Evolutionary conservation across 176 grass and related monocot genomes (phyloP), one percentile per base, ranked within the genome.

Genomic region (Carex littledalei): DNA sequence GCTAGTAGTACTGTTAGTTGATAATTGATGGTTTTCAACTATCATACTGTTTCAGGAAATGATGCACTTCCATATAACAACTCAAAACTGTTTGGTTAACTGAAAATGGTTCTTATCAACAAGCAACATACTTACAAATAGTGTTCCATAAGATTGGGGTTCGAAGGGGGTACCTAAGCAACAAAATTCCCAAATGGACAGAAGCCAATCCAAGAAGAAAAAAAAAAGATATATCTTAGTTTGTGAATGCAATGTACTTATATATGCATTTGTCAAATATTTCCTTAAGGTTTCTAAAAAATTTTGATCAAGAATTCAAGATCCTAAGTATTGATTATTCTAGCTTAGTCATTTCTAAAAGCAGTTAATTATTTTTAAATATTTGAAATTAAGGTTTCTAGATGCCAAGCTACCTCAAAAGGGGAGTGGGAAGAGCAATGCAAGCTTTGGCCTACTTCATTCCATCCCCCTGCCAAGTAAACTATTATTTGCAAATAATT

Each of bases 401-500:
- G 84, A 89, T 88, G 64, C 82, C 64, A 84, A 87, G 92, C 95
- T 89, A 90, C 63, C 61, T 91, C 95, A 69, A 94, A 98, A 92
- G 89, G 93, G 83, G 88, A 93, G 84, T 98, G 93, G 95, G 84
- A 98, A 77, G 89, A 95, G 83, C 95, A 98, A 18, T 95, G 93
- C 88, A 93, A 90, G 87, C 82, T 98, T 61, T 98, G 95, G 95
- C 95, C 95, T 87, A 98, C 95, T 73, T 98, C 95, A 60, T 98
- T 90, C 78, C 95, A 98, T 86, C 95, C 95, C 45, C 80, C 86
- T 61, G 62, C 84, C 14, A 87, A 90, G 95, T 98, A 86, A 91
- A 61, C 5, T 16, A 74, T 62, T 57, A 2, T 16, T 20, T 35
- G 34, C 17, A 71, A 3, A 14, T 87, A 76, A 60, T 67, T 67